phyloP scores from a whole-genome alignment of 169 alveolate species.

The Plasmodium yoelii region DNA sequence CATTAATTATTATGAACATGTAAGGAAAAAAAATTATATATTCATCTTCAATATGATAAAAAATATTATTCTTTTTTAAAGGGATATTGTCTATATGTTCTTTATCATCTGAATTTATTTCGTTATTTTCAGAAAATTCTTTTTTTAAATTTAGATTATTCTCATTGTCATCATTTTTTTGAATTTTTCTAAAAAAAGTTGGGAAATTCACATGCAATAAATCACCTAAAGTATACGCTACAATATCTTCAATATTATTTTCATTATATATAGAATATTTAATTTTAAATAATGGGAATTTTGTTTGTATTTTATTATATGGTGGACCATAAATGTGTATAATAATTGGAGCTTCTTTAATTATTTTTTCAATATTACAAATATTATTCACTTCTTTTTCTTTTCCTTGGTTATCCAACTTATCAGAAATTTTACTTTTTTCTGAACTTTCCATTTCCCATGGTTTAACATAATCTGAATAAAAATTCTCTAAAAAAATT shows the following conservation, averaged over 20 bases:
- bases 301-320: slow-evolving; percentile 63
- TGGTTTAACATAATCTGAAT: background rate
- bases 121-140: background rate
- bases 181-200: slow-evolving; percentile 43
- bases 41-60: slow-evolving; percentile 61
- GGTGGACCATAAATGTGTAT: slow-evolving; percentile 76
- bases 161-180: background rate
- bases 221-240: slow-evolving; percentile 52
- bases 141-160: background rate
- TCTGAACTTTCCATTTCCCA: background rate
- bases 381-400: slow-evolving; percentile 8
- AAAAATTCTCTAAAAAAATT: slow-evolving; percentile 38
- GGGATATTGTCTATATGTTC: background rate
- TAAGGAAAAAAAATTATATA: slow-evolving; percentile 59
- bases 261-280: slow-evolving; percentile 2
- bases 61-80: slow-evolving; percentile 31
- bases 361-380: slow-evolving; percentile 24
- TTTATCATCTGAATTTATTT: background rate
- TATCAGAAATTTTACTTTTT: background rate
- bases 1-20: slow-evolving; percentile 65
- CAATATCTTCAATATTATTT: slow-evolving; percentile 10
- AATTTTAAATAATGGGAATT: slow-evolving; percentile 23
- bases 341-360: slow-evolving; percentile 66
- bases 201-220: slow-evolving; percentile 42
- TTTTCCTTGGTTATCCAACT: background rate